Evolutionary conservation across 1,139 yeast species (phyloP).

Genomic region (Candida dubliniensis): DNA sequence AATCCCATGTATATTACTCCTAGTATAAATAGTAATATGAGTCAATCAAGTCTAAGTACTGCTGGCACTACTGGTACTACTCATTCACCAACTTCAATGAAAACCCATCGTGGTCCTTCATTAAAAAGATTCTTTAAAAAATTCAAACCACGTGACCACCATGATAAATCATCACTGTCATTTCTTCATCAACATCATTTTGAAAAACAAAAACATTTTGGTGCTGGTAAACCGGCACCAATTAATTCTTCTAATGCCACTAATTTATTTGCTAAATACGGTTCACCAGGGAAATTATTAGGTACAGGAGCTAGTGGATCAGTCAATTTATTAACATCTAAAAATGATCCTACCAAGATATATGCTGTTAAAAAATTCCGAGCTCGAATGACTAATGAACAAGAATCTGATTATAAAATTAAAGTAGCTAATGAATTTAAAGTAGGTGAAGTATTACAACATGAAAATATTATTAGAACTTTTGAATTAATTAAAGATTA

Average conservation of each 20-base stretch:
- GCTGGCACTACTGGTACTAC: slow-evolving; percentile 9
- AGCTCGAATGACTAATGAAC: slow-evolving; percentile 50
- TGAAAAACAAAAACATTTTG: slow-evolving; percentile 1
- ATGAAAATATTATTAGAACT: slow-evolving; percentile 65
- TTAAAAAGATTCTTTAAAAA: slow-evolving; percentile 41
- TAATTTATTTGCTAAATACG: slow-evolving; percentile 49
- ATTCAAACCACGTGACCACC: slow-evolving; percentile 25
- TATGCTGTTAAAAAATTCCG: slow-evolving; percentile 74
- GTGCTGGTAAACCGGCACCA: slow-evolving; percentile 12
- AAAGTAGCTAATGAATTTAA: slow-evolving; percentile 69
- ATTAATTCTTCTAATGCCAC: slow-evolving; percentile 18
- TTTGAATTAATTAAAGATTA: slow-evolving; percentile 54
- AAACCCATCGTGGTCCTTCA: slow-evolving; percentile 26
- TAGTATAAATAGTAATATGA: slow-evolving; percentile 5
- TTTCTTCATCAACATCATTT: slow-evolving; percentile 2
- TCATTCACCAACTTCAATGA: slow-evolving; percentile 12
- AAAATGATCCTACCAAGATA: slow-evolving; percentile 43
- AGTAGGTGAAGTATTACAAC: slow-evolving; percentile 60
- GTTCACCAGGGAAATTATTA: slow-evolving; percentile 53
- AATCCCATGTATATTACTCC: slow-evolving; percentile 3
- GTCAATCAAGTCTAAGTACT: slow-evolving; percentile 9
- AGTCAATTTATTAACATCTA: slow-evolving; percentile 56
- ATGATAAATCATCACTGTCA: neutral
- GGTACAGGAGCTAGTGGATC: slow-evolving; percentile 84
- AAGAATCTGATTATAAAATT: slow-evolving; percentile 54